These are phyloP conservation scores for Linum trigynum DNA, from an alignment of 345 rosid genomes.

Conservation along the genomic window DNA sequence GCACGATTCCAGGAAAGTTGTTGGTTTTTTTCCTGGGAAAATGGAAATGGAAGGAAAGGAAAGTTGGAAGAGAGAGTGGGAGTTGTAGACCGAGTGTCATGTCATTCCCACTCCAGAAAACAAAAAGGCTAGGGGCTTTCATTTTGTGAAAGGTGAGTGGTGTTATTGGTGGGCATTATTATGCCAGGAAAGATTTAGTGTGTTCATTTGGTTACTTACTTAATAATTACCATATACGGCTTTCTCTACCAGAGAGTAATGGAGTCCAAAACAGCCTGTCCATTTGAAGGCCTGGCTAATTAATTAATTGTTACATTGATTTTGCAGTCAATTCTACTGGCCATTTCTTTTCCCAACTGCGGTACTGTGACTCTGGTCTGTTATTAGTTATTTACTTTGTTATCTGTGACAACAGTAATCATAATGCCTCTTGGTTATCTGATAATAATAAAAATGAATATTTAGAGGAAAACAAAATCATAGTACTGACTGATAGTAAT, in stretches of 20 bases:
- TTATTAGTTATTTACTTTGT: too few species aligned
- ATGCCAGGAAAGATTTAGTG: slow-evolving; percentile 6
- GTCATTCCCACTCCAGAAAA: slow-evolving; percentile 18
- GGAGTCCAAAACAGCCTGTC: neutral
- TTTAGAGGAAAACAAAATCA: too few species aligned
- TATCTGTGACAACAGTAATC: too few species aligned
- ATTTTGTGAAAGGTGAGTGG: slow-evolving; percentile 19
- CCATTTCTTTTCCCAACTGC: too few species aligned
- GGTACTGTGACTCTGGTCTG: too few species aligned
- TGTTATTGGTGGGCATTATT: slow-evolving; percentile 17
- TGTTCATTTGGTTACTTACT: neutral
- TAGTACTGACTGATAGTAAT: neutral
- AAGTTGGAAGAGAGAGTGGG: slow-evolving; percentile 19
- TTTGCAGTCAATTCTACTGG: neutral
- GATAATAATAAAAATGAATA: too few species aligned
- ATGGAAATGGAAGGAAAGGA: slow-evolving; percentile 9
- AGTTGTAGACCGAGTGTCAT: slow-evolving; percentile 10
- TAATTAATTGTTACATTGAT: neutral
- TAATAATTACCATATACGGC: neutral
- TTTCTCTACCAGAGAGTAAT: too few species aligned
- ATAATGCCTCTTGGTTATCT: too few species aligned
- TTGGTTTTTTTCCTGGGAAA: slow-evolving; percentile 4
- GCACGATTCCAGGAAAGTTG: neutral
- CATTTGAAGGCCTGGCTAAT: neutral
- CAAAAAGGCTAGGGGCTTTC: slow-evolving; percentile 29